phyloP scores from a whole-genome alignment of 306 rosid genomes.

The Sicyos edulis region DNA sequence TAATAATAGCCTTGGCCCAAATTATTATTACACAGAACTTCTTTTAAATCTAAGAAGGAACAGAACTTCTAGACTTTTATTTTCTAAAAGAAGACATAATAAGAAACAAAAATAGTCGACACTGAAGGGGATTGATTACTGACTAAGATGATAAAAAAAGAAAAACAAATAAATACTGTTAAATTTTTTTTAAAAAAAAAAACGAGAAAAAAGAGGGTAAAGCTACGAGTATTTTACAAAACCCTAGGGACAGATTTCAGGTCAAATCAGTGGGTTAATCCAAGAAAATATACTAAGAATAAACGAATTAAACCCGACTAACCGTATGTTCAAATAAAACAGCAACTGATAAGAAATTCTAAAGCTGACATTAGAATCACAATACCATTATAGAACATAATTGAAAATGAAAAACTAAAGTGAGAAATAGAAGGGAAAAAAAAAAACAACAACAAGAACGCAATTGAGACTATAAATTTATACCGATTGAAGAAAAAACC shows the following conservation, averaged over 20 bases:
- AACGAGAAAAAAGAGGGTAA: not conserved
- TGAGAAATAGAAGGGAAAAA: too few relatives aligned
- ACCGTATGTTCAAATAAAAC: not conserved
- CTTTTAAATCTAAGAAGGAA: too few relatives aligned
- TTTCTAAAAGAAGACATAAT: not conserved
- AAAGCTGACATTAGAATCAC: not conserved
- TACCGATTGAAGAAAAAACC: not conserved
- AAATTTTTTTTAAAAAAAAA: not conserved
- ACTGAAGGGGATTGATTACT: not conserved
- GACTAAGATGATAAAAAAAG: not conserved
- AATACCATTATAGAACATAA: not conserved
- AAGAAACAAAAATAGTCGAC: not conserved
- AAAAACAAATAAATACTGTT: too few relatives aligned
- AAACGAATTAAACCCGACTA: not conserved
- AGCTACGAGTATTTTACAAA: not conserved
- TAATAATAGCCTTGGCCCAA: too few relatives aligned
- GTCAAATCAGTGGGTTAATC: not conserved
- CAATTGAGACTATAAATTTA: not conserved
- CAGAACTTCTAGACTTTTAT: too few relatives aligned
- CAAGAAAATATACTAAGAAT: not conserved
- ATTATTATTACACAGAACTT: too few relatives aligned
- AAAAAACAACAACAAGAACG: not conserved
- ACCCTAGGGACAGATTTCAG: not conserved
- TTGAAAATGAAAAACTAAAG: too few relatives aligned
- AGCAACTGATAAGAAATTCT: not conserved